Percentiles rank a stretch among this genome's conserved stretches.
Conservation (phyloP, 2,329 filamentous ascomycete species). For the Pyrenochaeta sp. region DNA sequence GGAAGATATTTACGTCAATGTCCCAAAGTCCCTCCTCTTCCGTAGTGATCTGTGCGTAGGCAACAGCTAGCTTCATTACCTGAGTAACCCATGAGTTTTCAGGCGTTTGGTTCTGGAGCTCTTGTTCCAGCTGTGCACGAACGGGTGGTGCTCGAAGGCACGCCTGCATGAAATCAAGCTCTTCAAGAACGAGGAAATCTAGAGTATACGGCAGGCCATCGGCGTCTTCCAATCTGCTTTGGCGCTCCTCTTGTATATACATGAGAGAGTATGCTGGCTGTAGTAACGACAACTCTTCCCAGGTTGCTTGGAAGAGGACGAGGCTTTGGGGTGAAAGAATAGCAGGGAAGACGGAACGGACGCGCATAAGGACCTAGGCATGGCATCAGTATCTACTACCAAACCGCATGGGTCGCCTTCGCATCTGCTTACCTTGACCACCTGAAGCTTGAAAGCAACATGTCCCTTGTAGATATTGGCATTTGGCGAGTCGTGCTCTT, state of each 20-base stretch:
- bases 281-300: conserved; percentile 82
- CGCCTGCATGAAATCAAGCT: conserved; percentile 92
- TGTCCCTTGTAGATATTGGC: conserved; percentile 80
- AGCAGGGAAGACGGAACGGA: conserved; percentile 82
- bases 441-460: conserved; percentile 88
- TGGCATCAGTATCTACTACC: conserved; percentile 51
- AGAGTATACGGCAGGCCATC: conserved; percentile 94
- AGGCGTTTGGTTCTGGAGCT: conserved; percentile 69
- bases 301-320: conserved; percentile 83
- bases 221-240: conserved; percentile 87
- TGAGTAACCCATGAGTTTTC: conserved; percentile 78
- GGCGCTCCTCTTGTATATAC: conserved; percentile 85
- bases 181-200: conserved; percentile 91
- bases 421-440: conserved; percentile 71
- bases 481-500: conserved; percentile 61
- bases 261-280: conserved; percentile 79
- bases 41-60: conserved; percentile 86
- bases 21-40: conserved; percentile 98
- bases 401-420: neutral
- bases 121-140: conserved; percentile 84
- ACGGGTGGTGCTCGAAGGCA: conserved; percentile 89
- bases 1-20: conserved; percentile 92
- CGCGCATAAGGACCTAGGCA: conserved; percentile 76
- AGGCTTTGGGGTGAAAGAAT: conserved; percentile 85
- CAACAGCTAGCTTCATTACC: conserved; percentile 83